These are phyloP conservation scores for Aurantiochytrium sp. DNA, from an alignment of 108 stramenopile species.

Conservation along the genomic window DNA sequence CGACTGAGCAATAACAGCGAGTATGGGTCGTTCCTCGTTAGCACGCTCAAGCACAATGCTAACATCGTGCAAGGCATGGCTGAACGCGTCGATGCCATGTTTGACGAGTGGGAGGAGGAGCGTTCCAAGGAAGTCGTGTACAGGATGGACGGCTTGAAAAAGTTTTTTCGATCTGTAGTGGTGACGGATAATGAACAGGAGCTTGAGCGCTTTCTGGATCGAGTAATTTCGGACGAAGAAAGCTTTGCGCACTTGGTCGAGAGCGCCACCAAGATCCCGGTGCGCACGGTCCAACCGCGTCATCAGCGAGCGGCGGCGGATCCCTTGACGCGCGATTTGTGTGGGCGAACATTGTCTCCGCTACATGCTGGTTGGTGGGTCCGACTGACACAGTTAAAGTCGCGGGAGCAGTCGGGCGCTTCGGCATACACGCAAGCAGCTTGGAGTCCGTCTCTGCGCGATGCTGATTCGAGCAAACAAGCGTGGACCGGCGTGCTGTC, in stretches of 20 bases:
- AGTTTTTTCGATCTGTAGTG: neutral
- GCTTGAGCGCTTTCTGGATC: neutral
- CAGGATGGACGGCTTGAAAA: neutral
- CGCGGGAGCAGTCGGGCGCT: neutral
- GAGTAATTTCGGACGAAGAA: neutral
- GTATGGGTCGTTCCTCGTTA: neutral
- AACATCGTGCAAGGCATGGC: neutral
- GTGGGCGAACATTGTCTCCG: neutral
- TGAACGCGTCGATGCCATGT: neutral
- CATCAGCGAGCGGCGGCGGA: neutral
- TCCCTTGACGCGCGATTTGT: neutral
- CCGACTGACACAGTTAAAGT: neutral
- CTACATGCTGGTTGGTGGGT: neutral
- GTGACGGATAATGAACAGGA: neutral
- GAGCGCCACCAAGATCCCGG: neutral
- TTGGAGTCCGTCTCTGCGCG: neutral
- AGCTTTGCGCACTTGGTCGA: neutral
- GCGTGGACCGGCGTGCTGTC: neutral
- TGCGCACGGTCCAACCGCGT: neutral
- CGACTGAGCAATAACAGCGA: neutral
- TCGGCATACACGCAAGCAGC: neutral
- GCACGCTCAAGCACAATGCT: neutral
- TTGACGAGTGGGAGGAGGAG: conserved; percentile 15
- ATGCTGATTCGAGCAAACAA: neutral
- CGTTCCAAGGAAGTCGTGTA: neutral